These are phyloP conservation scores for Cubamyces sp. DNA, from an alignment of 768 basidiomycete species.

Conservation along the genomic window DNA sequence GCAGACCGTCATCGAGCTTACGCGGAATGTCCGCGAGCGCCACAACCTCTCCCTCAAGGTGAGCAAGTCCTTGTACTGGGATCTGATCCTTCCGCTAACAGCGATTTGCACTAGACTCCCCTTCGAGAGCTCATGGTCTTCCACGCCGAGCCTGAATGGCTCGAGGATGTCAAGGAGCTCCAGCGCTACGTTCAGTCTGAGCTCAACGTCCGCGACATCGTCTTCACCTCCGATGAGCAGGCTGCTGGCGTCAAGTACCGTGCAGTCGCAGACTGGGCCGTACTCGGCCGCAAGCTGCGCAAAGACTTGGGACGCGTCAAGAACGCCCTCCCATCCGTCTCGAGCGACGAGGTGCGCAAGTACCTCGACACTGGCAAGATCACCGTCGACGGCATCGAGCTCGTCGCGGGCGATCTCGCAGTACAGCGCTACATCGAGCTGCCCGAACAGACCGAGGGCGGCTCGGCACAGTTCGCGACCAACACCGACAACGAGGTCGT, in stretches of 20 bases:
- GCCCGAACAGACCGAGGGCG: constrained; percentile 48
- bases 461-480: constrained; percentile 62
- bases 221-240: constrained; percentile 88
- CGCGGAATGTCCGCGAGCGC: constrained; percentile 85
- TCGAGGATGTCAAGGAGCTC: constrained; percentile 83
- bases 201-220: constrained; percentile 89
- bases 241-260: constrained; percentile 88
- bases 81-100: not conserved
- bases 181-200: constrained; percentile 91
- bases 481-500: constrained; percentile 96
- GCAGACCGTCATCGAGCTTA: constrained; percentile 93
- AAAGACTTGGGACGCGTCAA: constrained; percentile 91
- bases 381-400: constrained; percentile 85
- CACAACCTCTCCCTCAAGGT: constrained; percentile 91
- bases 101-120: constrained; percentile 63
- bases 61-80: constrained; percentile 9
- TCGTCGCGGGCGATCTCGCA: constrained; percentile 87
- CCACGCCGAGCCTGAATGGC: constrained; percentile 84
- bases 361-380: constrained; percentile 79
- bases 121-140: constrained; percentile 91
- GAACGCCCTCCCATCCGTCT: constrained; percentile 78
- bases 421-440: constrained; percentile 92
- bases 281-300: constrained; percentile 90
- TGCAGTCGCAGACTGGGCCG: constrained; percentile 93
- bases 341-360: constrained; percentile 80